A percentile compares a stretch with the other conserved stretches of the same genome.
Conservation (phyloP, 495 filamentous ascomycete species). For the Chaetomium cochliodes region DNA sequence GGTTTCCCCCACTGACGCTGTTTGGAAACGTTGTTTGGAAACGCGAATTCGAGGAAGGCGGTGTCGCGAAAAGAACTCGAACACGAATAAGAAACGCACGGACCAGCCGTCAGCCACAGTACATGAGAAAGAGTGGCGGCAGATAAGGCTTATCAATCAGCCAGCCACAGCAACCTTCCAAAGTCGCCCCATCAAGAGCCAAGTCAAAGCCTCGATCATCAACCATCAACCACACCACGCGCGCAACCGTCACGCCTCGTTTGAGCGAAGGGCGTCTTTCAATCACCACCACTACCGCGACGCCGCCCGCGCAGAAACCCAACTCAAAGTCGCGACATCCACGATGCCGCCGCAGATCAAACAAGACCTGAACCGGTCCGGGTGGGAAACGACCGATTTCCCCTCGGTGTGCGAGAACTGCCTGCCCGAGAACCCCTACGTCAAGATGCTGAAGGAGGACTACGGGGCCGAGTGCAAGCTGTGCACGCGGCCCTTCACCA, state of each 20-base stretch:
- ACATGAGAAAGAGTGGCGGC: background rate
- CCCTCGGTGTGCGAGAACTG: constrained; percentile 69
- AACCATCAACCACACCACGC: constrained; percentile 19
- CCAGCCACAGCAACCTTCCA: constrained; percentile 16
- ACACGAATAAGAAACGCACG: constrained; percentile 23
- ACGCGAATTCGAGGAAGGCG: constrained; percentile 18
- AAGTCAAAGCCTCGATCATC: background rate
- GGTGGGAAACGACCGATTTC: constrained; percentile 90
- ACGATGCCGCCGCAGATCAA: constrained; percentile 70
- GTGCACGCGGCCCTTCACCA: constrained; percentile 93
- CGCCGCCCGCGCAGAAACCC: background rate
- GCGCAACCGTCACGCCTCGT: background rate
- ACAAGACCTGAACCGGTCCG: constrained; percentile 93
- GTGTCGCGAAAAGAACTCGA: constrained; percentile 17
- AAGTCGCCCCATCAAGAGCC: constrained; percentile 5
- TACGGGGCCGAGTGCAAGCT: constrained; percentile 78
- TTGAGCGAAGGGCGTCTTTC: background rate
- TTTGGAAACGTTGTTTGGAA: constrained; percentile 4
- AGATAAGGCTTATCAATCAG: constrained; percentile 22
- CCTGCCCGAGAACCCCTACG: constrained; percentile 93
- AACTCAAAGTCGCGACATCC: background rate
- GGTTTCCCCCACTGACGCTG: background rate
- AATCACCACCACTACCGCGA: background rate
- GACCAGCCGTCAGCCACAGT: constrained; percentile 5
- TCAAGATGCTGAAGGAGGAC: constrained; percentile 98